Evolutionary conservation across 306 rosid species (phyloP), one percentile per base, ranked within the genome.

Genomic region (Vicia faba): DNA sequence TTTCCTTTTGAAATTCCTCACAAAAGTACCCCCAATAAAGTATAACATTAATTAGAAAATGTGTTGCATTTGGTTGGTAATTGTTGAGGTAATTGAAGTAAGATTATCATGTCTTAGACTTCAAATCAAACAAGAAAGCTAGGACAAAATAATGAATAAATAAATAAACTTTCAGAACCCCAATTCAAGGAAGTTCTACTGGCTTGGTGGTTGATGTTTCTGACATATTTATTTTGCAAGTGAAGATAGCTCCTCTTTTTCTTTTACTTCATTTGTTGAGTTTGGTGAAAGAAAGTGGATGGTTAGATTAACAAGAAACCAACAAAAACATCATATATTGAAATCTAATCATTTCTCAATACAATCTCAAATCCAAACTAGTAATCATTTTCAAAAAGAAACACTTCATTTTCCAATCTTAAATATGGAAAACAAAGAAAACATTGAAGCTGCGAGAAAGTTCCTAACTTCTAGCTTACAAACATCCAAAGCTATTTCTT

Each of bases 251-350:
- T 64, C 40, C 56, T 45, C 60, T 45, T 75, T 77, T 45, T 44
- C 76, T 36, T 53, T 53, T 8, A 73, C 78, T 70, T 74, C 65
- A 2, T 84, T 87, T 70, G 93, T 80, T 84, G 88, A 80, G 98
- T 86, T 87, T 86, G 98, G 93, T 87, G 84, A 70, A 78, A 78
- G 74, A 62, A 87, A 80, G 83, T 74, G 45, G 78, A 39, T 54
- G 61, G 76, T 76, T 60, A 62, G 36, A 53, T 72, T 16, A 54
- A 75, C 69, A 86, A 83, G 85, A 81, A 82, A 82, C 83, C 72
- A 81, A 23, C 60, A 73, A 38, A 41, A 66, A 44, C 77, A 41
- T 58, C 46, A 50, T 16, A 50, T 15, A 6, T 62, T 40, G 12
- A 54, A 46, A 28, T 56, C 43, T 36, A 56, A 43, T 28, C 20